These are phyloP conservation scores for Candida khao-thaluensis DNA, from an alignment of 805 yeast species.

Conservation along the genomic window DNA sequence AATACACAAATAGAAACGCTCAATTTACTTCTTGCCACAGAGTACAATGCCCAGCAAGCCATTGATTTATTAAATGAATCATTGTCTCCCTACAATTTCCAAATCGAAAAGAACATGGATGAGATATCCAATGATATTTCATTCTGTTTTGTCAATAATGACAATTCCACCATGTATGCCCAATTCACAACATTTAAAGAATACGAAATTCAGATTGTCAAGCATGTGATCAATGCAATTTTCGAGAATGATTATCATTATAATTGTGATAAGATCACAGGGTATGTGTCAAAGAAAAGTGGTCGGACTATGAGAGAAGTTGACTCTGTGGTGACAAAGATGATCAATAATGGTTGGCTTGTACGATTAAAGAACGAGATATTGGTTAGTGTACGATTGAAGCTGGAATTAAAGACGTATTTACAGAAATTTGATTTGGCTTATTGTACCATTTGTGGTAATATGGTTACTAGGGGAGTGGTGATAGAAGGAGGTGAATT, in stretches of 20 bases:
- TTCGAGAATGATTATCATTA: conserved; percentile 11
- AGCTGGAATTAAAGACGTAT: conserved; percentile 49
- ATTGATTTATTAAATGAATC: conserved; percentile 3
- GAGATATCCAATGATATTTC: conserved; percentile 31
- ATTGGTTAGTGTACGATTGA: conserved; percentile 31
- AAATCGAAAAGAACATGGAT: conserved; percentile 39
- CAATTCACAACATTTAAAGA: conserved; percentile 32
- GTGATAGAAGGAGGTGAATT: conserved; percentile 43
- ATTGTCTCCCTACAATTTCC: conserved; percentile 34
- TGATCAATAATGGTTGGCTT: conserved; percentile 13
- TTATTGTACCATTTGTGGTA: conserved; percentile 50
- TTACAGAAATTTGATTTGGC: conserved; percentile 28
- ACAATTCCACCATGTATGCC: conserved; percentile 41
- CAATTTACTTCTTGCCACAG: not conserved
- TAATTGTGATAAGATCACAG: conserved; percentile 8
- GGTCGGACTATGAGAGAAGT: conserved; percentile 37
- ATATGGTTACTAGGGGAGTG: conserved; percentile 52
- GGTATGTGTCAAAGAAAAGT: not conserved
- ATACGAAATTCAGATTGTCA: conserved; percentile 42
- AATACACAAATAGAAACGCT: conserved; percentile 5
- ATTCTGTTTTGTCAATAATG: conserved; percentile 33
- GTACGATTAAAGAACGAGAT: conserved; percentile 18
- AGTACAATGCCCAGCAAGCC: not conserved
- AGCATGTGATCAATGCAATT: conserved; percentile 46
- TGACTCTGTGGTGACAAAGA: conserved; percentile 16